Evolutionary conservation across 768 basidiomycete species (phyloP), one percentile per base, ranked within the genome.

Genomic region (Macrocybe gigantea): DNA sequence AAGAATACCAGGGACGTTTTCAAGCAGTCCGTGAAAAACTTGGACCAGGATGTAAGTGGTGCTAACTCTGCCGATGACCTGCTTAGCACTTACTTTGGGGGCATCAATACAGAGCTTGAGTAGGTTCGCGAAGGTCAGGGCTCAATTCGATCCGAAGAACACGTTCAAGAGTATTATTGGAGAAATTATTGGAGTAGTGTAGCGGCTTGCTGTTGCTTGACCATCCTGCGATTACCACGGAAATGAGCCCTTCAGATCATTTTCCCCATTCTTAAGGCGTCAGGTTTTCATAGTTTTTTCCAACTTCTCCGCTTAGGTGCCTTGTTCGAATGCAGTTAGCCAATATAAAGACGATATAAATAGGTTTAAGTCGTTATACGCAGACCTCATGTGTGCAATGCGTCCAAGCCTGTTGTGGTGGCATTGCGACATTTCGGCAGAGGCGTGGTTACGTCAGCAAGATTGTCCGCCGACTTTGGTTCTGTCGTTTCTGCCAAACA

Each of bases 181-280:
- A 37, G 65, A 68, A 53, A 66, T 68, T 35, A 62, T 68, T 37
- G 67, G 67, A 8, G 67, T 67, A 11, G 58, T 65, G 22, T 61
- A 49, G 38, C 52, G 56, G 56, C 51, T 45, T 54, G 14, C 5
- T 38, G 33, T 51, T 49, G 15, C 22, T 39, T 39, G 11, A 38
- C 48, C 36, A 37, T n/a, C 15, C 49, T 30, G 33, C 13, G 6
- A 11, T 15, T 33, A 12, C 42, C 44, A 14, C 14, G 11, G 15
- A 15, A 12, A 42, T 12, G 11, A 9, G 32, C 33, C 44, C 49
- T 38, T 51, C 44, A 1, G 4, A 4, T 22, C 22, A 22, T 22
- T 22, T 22, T 22, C 22, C 22, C 22, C 22, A 22, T 22, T 22
- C 22, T 4, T 22, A 22, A 22, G 22, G 22, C 22, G 22, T 22